These are phyloP conservation scores for Perkinsela sp. DNA, from an alignment of 208 protist species.

Conservation along the genomic window DNA sequence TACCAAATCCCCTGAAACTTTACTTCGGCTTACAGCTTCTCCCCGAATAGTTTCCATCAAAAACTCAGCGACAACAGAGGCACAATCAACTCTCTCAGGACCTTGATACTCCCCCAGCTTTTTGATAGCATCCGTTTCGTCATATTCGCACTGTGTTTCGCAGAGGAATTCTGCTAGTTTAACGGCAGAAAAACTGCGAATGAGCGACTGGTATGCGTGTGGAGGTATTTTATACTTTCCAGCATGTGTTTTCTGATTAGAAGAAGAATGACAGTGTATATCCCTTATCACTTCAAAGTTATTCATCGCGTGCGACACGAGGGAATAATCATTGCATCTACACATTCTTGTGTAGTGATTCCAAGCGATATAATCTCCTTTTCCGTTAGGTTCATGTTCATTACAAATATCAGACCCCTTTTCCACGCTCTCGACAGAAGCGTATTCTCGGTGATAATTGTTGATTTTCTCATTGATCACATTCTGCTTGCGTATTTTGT, in stretches of 20 bases:
- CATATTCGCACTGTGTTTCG: neutral
- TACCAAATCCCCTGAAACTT: too few species aligned
- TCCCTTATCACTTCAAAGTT: neutral
- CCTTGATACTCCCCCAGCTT: neutral
- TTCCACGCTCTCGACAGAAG: neutral
- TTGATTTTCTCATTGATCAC: neutral
- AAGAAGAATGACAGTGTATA: too few species aligned
- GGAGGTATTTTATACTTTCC: neutral
- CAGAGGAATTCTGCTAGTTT: neutral
- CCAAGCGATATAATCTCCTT: neutral
- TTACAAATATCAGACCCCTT: neutral
- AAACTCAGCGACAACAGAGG: neutral
- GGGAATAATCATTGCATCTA: neutral
- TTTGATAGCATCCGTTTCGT: neutral
- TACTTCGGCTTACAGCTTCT: too few species aligned
- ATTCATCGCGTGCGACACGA: neutral
- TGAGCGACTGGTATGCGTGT: neutral
- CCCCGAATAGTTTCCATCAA: neutral
- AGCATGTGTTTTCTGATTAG: neutral
- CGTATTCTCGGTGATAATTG: neutral
- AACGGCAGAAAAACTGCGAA: neutral
- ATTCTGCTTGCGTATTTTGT: neutral
- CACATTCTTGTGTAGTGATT: neutral
- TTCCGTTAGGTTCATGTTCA: neutral
- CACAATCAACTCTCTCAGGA: neutral